phyloP scores from a whole-genome alignment of 192 early-diverging fungal species.

The Gigaspora rosea region DNA sequence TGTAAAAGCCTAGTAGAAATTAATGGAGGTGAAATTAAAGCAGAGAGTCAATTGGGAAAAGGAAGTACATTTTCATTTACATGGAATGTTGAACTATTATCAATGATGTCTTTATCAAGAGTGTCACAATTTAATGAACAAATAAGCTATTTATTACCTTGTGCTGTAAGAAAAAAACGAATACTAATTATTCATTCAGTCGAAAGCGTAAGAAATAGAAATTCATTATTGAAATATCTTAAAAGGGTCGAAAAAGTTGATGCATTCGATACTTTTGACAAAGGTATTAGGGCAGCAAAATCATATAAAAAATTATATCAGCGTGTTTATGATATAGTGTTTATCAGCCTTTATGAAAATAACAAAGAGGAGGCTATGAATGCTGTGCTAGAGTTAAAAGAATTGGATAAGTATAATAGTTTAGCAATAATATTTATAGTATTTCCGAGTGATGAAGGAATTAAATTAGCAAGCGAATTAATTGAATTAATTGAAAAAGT shows the following conservation, averaged over 20 bases:
- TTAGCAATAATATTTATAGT: too few relatives aligned
- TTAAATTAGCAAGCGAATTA: too few relatives aligned
- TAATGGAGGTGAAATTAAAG: constrained; percentile 71
- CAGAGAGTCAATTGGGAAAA: constrained; percentile 59
- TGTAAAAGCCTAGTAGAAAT: constrained; percentile 71
- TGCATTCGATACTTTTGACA: constrained; percentile 33
- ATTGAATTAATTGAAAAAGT: too few relatives aligned
- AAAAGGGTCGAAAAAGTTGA: constrained; percentile 22
- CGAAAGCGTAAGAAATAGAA: constrained; percentile 14
- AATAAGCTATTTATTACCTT: constrained; percentile 16
- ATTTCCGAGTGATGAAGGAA: too few relatives aligned
- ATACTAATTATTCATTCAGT: constrained; percentile 32
- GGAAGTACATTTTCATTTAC: constrained; percentile 74
- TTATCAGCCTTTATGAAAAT: too few relatives aligned
- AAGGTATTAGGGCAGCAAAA: constrained; percentile 34
- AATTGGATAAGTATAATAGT: too few relatives aligned
- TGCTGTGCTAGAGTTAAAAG: too few relatives aligned
- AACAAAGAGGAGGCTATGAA: too few relatives aligned
- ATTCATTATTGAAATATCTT: constrained; percentile 1
- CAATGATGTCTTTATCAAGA: constrained; percentile 31
- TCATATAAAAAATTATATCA: neutral
- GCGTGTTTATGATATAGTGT: too few relatives aligned
- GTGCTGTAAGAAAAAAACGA: constrained; percentile 23
- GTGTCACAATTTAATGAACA: neutral
- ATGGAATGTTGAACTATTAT: constrained; percentile 27